phyloP scores from a whole-genome alignment of 345 rosid species.

The Eucalyptus erythrocorys region DNA sequence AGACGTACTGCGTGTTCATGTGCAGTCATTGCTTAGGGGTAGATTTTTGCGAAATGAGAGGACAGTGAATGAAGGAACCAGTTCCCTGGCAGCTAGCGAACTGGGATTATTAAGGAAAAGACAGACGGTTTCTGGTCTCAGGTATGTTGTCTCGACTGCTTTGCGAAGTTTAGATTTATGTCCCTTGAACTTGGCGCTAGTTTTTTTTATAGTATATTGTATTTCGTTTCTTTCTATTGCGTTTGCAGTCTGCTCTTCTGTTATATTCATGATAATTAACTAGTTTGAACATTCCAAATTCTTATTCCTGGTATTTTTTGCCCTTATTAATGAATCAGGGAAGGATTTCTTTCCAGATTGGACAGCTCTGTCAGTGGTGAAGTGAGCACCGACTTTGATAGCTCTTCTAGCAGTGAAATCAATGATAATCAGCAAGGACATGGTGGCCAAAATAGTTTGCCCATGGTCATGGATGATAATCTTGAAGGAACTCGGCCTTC shows the following conservation, averaged over 20 bases:
- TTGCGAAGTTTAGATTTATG: neutral
- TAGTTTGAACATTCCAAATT: neutral
- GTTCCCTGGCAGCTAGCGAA: conserved; percentile 68
- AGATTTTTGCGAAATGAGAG: conserved; percentile 84
- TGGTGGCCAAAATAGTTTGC: conserved; percentile 16
- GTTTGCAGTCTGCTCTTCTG: neutral
- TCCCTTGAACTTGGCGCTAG: neutral
- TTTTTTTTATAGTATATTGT: neutral
- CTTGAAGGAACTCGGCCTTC: conserved; percentile 16
- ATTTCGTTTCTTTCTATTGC: neutral
- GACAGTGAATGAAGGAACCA: conserved; percentile 34
- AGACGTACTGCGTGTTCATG: neutral
- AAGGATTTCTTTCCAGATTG: conserved; percentile 67
- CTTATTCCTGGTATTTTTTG: neutral
- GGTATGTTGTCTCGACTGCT: conserved; percentile 26
- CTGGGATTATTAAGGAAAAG: conserved; percentile 83
- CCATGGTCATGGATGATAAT: conserved; percentile 10
- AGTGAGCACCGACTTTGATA: conserved; percentile 47
- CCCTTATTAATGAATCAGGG: conserved; percentile 31
- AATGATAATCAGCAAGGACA: conserved; percentile 29
- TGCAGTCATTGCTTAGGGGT: conserved; percentile 85
- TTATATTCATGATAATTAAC: neutral
- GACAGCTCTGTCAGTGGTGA: conserved; percentile 46
- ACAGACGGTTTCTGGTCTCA: conserved; percentile 86
- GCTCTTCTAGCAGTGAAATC: conserved; percentile 43